A percentile compares a stretch with the other conserved stretches of the same genome.
Evolutionary conservation across 768 basidiomycete genomes (phyloP).

Genomic region (Pleurotus giganteus): DNA sequence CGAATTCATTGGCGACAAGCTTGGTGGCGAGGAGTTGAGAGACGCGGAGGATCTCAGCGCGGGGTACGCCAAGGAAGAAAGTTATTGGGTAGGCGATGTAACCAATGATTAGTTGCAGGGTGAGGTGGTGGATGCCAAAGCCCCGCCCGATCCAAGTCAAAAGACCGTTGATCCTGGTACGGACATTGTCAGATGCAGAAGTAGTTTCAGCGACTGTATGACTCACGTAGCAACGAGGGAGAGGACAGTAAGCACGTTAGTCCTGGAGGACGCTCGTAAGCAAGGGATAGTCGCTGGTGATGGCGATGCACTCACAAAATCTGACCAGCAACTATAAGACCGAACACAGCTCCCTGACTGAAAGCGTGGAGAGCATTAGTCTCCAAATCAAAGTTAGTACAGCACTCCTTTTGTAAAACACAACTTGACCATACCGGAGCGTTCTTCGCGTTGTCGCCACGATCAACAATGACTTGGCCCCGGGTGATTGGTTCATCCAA

Average conservation of each 20-base stretch:
- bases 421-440: constrained; percentile 40
- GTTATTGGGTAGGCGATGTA: constrained; percentile 89
- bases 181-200: not conserved
- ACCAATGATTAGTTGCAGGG: constrained; percentile 79
- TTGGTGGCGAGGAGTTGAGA: constrained; percentile 83
- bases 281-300: not conserved
- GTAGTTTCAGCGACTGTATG: not conserved
- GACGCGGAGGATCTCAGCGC: constrained; percentile 76
- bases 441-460: constrained; percentile 59
- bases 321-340: constrained; percentile 83
- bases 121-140: constrained; percentile 79
- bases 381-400: constrained; percentile 20
- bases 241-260: constrained; percentile 83
- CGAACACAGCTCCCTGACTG: constrained; percentile 80
- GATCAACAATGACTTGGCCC: constrained; percentile 76
- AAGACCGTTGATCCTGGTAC: constrained; percentile 67
- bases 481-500: constrained; percentile 83
- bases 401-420: not conserved
- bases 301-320: constrained; percentile 56
- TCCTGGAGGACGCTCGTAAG: constrained; percentile 33
- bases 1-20: constrained; percentile 85
- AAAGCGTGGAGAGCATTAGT: constrained; percentile 89
- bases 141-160: constrained; percentile 88
- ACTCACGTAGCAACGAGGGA: constrained; percentile 67
- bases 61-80: constrained; percentile 77